Percentiles rank a stretch among this genome's conserved stretches.
phyloP scores from a whole-genome alignment of 164 flowering plant genomes.

The Saururus chinensis region DNA sequence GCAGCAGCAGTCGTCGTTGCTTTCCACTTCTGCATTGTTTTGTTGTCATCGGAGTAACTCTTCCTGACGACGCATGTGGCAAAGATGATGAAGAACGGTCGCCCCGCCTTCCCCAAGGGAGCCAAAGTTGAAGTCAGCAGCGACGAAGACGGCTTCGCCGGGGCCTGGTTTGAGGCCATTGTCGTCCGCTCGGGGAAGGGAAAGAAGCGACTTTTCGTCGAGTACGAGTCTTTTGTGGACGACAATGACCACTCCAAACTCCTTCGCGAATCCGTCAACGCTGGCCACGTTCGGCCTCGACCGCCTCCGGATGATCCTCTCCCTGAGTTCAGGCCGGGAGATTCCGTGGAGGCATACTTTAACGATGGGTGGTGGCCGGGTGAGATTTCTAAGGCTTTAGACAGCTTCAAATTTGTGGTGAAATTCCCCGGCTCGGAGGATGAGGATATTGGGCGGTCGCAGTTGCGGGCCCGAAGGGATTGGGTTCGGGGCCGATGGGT shows the following conservation, averaged over 20 bases:
- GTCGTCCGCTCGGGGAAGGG: constrained; percentile 15
- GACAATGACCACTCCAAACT: constrained; percentile 40
- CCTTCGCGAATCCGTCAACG: constrained; percentile 45
- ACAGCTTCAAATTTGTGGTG: constrained; percentile 28
- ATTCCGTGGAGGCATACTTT: constrained; percentile 70
- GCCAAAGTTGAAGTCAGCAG: constrained; percentile 50
- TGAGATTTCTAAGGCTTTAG: constrained; percentile 35
- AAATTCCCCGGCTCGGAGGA: constrained; percentile 45
- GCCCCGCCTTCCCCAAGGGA: constrained; percentile 26
- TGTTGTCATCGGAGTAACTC: no score
- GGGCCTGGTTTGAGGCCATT: constrained; percentile 63
- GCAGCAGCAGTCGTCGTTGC: no score
- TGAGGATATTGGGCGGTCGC: constrained; percentile 28
- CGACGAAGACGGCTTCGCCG: constrained; percentile 69
- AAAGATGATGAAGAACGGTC: background rate
- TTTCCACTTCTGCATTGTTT: no score
- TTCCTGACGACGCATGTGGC: background rate
- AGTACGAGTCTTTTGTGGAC: constrained; percentile 41
- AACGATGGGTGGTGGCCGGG: constrained; percentile 96
- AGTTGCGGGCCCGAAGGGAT: constrained; percentile 53
- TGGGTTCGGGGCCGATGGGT: constrained; percentile 75
- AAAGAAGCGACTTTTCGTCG: constrained; percentile 31
- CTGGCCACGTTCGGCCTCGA: constrained; percentile 42
- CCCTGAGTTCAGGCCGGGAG: constrained; percentile 21
- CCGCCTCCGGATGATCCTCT: constrained; percentile 34